These are phyloP conservation scores for Diddensiella santjacobensis DNA, from an alignment of 805 yeast genomes.

Conservation along the genomic window DNA sequence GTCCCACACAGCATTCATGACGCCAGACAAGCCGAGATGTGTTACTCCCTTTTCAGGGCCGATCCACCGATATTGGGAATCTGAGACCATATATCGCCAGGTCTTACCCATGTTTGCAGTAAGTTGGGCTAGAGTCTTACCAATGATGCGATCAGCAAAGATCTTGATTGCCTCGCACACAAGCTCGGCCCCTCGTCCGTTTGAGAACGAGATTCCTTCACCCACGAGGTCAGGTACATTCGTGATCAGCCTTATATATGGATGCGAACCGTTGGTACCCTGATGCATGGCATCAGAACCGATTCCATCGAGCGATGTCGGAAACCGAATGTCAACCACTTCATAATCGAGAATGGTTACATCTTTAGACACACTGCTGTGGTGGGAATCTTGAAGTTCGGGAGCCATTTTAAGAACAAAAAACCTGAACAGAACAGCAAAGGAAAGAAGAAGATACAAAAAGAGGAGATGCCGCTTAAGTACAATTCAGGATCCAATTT, in stretches of 20 bases:
- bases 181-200: conserved; percentile 38
- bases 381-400: background rate
- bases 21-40: conserved; percentile 41
- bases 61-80: conserved; percentile 41
- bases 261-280: conserved; percentile 39
- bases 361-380: background rate
- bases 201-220: conserved; percentile 41
- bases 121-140: conserved; percentile 32
- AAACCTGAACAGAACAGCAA: background rate
- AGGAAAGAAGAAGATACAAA: too few relatives aligned
- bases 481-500: background rate
- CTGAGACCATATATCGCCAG: conserved; percentile 40
- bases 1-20: conserved; percentile 41
- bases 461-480: too few relatives aligned
- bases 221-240: conserved; percentile 31
- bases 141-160: conserved; percentile 36
- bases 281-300: conserved; percentile 42
- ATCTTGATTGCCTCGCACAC: conserved; percentile 36
- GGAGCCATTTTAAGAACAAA: background rate
- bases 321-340: conserved; percentile 36
- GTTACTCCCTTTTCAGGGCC: conserved; percentile 42
- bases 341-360: conserved; percentile 27
- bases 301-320: conserved; percentile 38
- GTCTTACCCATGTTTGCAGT: conserved; percentile 38
- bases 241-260: conserved; percentile 34